Evolutionary conservation across 352 stramenopile species (phyloP).

Genomic region (Paralagenidium karlingii): DNA sequence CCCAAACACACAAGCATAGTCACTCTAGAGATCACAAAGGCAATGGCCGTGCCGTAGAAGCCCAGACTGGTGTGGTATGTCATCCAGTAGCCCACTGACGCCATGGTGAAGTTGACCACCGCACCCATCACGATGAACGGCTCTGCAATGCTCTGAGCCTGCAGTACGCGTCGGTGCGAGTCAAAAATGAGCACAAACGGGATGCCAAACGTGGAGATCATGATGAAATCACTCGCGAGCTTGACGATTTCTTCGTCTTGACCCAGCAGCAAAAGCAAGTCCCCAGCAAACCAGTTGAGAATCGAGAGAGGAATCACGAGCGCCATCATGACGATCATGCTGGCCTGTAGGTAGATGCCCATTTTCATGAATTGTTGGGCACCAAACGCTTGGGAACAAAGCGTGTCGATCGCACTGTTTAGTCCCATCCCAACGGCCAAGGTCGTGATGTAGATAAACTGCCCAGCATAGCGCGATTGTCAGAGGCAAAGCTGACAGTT

Average conservation of each 20-base stretch:
- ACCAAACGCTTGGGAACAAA: constrained; percentile 74
- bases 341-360: constrained; percentile 78
- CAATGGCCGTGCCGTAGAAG: constrained; percentile 66
- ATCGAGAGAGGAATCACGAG: constrained; percentile 39
- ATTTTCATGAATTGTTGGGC: constrained; percentile 54
- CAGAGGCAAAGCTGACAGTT: too few relatives aligned
- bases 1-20: constrained; percentile 41
- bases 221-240: constrained; percentile 61
- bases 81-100: constrained; percentile 58
- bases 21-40: constrained; percentile 42
- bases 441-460: constrained; percentile 71
- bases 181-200: constrained; percentile 80
- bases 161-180: constrained; percentile 71
- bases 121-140: constrained; percentile 74
- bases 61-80: constrained; percentile 64
- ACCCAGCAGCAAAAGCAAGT: constrained; percentile 42
- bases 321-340: constrained; percentile 40
- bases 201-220: constrained; percentile 41
- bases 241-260: constrained; percentile 47
- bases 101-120: constrained; percentile 63
- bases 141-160: constrained; percentile 75
- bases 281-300: constrained; percentile 60
- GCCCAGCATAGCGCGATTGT: too few relatives aligned
- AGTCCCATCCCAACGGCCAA: constrained; percentile 65
- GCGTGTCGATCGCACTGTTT: constrained; percentile 78